Evolutionary conservation across 2,329 filamentous ascomycete genomes (phyloP).

Genomic region (Talaromyces sp.): DNA sequence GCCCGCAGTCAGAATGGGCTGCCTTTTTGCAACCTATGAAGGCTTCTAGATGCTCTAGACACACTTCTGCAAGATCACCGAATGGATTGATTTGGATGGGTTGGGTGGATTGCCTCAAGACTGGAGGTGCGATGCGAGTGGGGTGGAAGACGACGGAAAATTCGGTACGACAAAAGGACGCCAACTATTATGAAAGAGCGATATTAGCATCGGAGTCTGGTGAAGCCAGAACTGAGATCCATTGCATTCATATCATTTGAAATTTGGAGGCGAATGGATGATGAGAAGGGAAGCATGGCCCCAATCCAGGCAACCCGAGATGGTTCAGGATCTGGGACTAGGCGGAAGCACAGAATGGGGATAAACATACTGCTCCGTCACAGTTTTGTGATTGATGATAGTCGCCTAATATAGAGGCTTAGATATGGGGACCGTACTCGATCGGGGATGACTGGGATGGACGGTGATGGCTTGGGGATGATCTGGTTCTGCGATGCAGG

Average conservation of each 20-base stretch:
- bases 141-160: slow-evolving; percentile 37
- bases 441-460: slow-evolving; percentile 23
- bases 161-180: slow-evolving; percentile 11
- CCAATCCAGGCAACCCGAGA: background rate
- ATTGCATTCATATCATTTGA: background rate
- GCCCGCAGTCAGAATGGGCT: background rate
- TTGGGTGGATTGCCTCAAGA: slow-evolving; percentile 25
- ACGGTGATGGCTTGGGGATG: slow-evolving; percentile 34
- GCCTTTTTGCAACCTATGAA: slow-evolving; percentile 1
- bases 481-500: slow-evolving; percentile 26
- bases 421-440: slow-evolving; percentile 21
- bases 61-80: background rate
- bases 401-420: slow-evolving; percentile 28
- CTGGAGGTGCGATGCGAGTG: slow-evolving; percentile 20
- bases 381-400: slow-evolving; percentile 24
- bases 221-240: background rate
- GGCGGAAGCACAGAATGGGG: slow-evolving; percentile 31
- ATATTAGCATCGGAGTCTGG: background rate
- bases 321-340: slow-evolving; percentile 21
- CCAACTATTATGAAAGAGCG: background rate
- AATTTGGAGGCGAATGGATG: background rate
- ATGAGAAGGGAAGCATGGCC: background rate
- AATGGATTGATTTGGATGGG: slow-evolving; percentile 23
- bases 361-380: slow-evolving; percentile 33
- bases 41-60: background rate